Evolutionary conservation across 129 eudicot species (phyloP), one percentile per base, ranked within the genome.

Genomic region (Flaveria ramosissima): DNA sequence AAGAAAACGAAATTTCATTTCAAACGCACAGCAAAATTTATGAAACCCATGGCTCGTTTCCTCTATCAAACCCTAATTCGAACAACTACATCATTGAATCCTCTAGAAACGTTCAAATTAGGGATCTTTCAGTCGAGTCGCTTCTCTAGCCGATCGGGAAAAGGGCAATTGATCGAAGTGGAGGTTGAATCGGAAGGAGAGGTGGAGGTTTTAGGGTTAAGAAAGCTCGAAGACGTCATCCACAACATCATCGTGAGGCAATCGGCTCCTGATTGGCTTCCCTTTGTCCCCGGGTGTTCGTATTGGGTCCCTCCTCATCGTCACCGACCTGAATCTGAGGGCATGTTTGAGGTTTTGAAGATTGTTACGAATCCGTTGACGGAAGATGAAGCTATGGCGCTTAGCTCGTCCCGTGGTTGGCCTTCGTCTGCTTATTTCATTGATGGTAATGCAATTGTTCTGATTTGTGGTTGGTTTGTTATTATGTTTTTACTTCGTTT

Each of bases 211-310:
- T 7, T 84, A 59, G 87, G 87, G 14, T 63, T 84, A 12, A 41
- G 71, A 12, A 84, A 72, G 74, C 85, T 87, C 0, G 91, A 87
- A 62, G 88, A 87, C 36, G 88, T 80, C 5, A 84, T 87, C 21
- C 85, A 84, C 61, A 75, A 70, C 68, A 79, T 87, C 19, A 76
- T 87, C 45, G 86, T 82, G 0, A 80, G 73, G 53, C 71, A 86
- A 76, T 87, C 86, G 16, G 84, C 88, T 13, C 91, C 91, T 1
- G 88, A 82, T 79, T 87, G 91, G 91, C 84, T 87, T 20, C 91
- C 91, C 11, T 84, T 87, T 56, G 74, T 79, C 10, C 91, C 91
- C 0, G 91, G 91, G 1, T 82, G 83, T 4, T 87, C 91, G 2
- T 87, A 87, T 60, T 87, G 88, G 88, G 91, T 87, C 59, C 91